Base-by-base conservation (phyloP, 192 early-diverging fungal species). In the Podila clonocystis region DNA sequence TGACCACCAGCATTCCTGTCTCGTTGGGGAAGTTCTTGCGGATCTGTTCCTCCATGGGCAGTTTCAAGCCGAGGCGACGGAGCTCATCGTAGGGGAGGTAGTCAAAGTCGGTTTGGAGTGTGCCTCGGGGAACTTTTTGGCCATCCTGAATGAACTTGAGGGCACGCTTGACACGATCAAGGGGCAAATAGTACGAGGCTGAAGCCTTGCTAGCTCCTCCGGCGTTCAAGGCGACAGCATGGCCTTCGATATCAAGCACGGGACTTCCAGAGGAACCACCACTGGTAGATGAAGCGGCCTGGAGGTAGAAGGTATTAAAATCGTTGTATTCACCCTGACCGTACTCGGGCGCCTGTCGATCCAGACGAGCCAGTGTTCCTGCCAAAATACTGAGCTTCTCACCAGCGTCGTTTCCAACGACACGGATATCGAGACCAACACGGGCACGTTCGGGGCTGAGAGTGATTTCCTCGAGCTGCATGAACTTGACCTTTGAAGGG, bases 291-390 rank as follows among this genome's bases (percentile, higher is more conserved):
- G 94, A 90, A 1, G 92, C 90, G 1, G 93, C 91, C 82, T 93
- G 91, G 17, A 93, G 78, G 77, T 94, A 95, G 77, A 95, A 95
- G 2, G 93, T 94, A 74, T 94, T 95, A 72, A 94, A 89, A 60
- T 95, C 94, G 61, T 91, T 92, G 84, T 92, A 93, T 58, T 90
- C 89, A 22, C 89, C 84, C 24, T 84, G 72, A 38, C 92, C 91
- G 65, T 93, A 92, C 59, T 89, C 89, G 2, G 93, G 93, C 2
- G 89, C 89, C 80, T 80, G 78, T 68, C 94, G 82, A 71, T 95
- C 94, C 49, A 94, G 72, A 38, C 92, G 85, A 31, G 94, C 92
- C 8, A 95, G 70, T 0, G 91, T 91, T 29, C 93, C 93, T 5
- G 90, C 87, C 68, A 94, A 73, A 74, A 94, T 94, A 26, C 91